phyloP scores from a whole-genome alignment of 305 asterid genomes.

The Nicotiana rustica region DNA sequence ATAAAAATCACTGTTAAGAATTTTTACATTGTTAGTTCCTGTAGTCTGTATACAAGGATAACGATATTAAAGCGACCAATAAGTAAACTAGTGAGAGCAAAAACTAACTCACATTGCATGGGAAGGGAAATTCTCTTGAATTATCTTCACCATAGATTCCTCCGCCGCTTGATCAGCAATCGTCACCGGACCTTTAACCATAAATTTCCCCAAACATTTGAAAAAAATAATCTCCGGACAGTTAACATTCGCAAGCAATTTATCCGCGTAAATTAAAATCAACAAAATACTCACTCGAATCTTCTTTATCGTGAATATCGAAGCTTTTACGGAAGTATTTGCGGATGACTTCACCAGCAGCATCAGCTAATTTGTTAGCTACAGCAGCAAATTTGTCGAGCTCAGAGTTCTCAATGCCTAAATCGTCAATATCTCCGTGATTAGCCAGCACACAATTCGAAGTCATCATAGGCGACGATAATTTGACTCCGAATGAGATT shows the following conservation, averaged over 20 bases:
- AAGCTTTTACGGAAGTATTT: conserved; percentile 81
- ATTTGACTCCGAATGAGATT: conserved; percentile 38
- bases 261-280: background rate
- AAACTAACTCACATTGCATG: conserved; percentile 79
- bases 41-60: no score
- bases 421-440: conserved; percentile 41
- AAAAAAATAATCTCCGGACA: background rate
- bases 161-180: conserved; percentile 96
- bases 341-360: conserved; percentile 86
- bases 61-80: background rate
- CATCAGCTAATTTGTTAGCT: conserved; percentile 86
- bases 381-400: conserved; percentile 68
- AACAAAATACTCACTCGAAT: conserved; percentile 59
- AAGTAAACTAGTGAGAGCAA: background rate
- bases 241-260: background rate
- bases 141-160: conserved; percentile 83
- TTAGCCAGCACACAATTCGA: conserved; percentile 47
- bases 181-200: conserved; percentile 84
- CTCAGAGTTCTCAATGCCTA: conserved; percentile 52
- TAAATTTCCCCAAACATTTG: background rate
- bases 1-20: no score
- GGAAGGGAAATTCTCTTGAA: conserved; percentile 74
- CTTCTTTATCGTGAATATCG: conserved; percentile 76
- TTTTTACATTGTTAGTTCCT: no score
- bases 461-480: conserved; percentile 45